These are phyloP conservation scores for Fusarium avenaceum DNA, from an alignment of 2,329 filamentous ascomycete genomes.

Conservation along the genomic window DNA sequence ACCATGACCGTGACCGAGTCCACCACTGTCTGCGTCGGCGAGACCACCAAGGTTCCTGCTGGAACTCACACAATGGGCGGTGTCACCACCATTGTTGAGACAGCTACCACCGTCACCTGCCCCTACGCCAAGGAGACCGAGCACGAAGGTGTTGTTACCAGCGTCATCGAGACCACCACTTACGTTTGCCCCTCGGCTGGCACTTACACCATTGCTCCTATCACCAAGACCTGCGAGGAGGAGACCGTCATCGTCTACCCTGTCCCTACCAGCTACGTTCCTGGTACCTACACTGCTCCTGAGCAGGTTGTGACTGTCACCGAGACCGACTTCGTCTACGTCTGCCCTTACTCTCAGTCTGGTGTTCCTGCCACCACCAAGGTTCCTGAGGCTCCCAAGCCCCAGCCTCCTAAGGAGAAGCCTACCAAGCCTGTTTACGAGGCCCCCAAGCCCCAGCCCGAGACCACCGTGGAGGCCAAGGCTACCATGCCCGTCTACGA, in stretches of 20 bases:
- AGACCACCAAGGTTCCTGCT: conserved; percentile 71
- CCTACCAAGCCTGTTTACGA: conserved; percentile 33
- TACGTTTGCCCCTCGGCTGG: conserved; percentile 80
- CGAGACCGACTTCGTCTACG: conserved; percentile 75
- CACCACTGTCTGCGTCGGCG: conserved; percentile 75
- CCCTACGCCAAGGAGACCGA: conserved; percentile 76
- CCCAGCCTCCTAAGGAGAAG: conserved; percentile 41
- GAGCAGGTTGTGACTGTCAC: conserved; percentile 76
- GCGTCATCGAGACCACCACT: conserved; percentile 76
- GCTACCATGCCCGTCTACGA: conserved; percentile 30
- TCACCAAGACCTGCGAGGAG: conserved; percentile 70
- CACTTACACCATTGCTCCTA: conserved; percentile 80
- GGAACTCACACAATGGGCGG: conserved; percentile 79
- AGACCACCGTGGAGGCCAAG: not conserved
- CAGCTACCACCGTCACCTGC: conserved; percentile 76
- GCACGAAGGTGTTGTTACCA: conserved; percentile 70
- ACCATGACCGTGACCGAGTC: conserved; percentile 76
- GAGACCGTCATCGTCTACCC: conserved; percentile 74
- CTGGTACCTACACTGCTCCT: conserved; percentile 80
- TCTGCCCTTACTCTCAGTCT: conserved; percentile 75
- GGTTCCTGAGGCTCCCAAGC: conserved; percentile 36
- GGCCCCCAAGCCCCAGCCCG: not conserved
- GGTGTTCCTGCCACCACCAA: conserved; percentile 51
- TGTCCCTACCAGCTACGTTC: conserved; percentile 72
- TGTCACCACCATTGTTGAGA: conserved; percentile 77